Evolutionary conservation across 495 filamentous ascomycete species (phyloP).

Genomic region (Lepidopterella palustris): DNA sequence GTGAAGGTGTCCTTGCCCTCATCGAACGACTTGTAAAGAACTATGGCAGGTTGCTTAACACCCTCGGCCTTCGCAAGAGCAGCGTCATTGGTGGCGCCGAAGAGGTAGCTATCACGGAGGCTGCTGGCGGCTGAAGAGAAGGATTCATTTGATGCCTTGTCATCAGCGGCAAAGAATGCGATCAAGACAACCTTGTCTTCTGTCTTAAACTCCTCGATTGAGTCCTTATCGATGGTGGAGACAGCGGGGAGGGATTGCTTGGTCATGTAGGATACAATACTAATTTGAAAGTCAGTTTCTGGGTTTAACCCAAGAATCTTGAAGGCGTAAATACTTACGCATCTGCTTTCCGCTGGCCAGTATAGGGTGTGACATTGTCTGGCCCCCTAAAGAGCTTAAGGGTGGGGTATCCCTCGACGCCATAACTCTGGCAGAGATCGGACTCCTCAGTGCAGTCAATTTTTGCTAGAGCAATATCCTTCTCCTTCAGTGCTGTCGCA

Average conservation of each 20-base stretch:
- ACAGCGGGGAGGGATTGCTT: slow-evolving; percentile 96
- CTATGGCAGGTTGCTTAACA: slow-evolving; percentile 76
- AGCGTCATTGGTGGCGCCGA: slow-evolving; percentile 77
- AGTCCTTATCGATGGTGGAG: slow-evolving; percentile 68
- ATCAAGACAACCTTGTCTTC: slow-evolving; percentile 94
- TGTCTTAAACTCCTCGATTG: slow-evolving; percentile 91
- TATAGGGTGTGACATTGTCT: slow-evolving; percentile 77
- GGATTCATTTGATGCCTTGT: slow-evolving; percentile 76
- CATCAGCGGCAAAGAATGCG: slow-evolving; percentile 75
- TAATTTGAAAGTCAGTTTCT: slow-evolving; percentile 28
- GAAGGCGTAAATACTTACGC: slow-evolving; percentile 54
- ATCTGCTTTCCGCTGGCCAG: slow-evolving; percentile 81
- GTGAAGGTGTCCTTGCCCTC: slow-evolving; percentile 85
- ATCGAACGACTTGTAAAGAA: slow-evolving; percentile 97
- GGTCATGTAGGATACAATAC: slow-evolving; percentile 97
- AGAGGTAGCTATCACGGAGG: slow-evolving; percentile 85
- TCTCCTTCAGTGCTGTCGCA: slow-evolving; percentile 88
- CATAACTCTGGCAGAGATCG: slow-evolving; percentile 81
- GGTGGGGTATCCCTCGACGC: slow-evolving; percentile 95
- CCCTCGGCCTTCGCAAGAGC: slow-evolving; percentile 82
- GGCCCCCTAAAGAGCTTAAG: slow-evolving; percentile 96
- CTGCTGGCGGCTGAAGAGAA: slow-evolving; percentile 75
- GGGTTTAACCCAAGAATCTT: not conserved
- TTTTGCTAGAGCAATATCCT: slow-evolving; percentile 87
- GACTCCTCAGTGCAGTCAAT: slow-evolving; percentile 94